Evolutionary conservation across 441 rosid species (phyloP).

Genomic region (Dalechampia spathulata): DNA sequence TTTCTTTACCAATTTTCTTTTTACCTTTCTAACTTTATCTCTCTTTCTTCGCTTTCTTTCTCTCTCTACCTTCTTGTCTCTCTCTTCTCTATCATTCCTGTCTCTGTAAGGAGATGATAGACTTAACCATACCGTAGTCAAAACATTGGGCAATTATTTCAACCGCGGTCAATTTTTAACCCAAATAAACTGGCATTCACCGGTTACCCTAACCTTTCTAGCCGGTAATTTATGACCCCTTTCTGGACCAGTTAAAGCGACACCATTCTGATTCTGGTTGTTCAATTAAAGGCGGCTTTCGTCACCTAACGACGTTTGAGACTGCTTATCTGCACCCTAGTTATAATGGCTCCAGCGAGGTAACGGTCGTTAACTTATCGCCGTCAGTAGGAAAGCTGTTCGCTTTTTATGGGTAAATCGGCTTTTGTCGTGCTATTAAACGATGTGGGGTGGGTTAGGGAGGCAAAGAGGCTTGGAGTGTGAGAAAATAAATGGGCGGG

Average conservation of each 20-base stretch:
- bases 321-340: too few relatives aligned
- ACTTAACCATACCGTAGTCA: slow-evolving; percentile 55
- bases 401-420: slow-evolving; percentile 58
- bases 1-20: too few relatives aligned
- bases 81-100: slow-evolving; percentile 27
- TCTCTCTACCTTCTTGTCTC: slow-evolving; percentile 10
- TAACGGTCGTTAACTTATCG: slow-evolving; percentile 41
- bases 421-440: slow-evolving; percentile 58
- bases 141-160: slow-evolving; percentile 57
- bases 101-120: slow-evolving; percentile 8
- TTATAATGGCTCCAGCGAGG: too few relatives aligned
- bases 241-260: slow-evolving; percentile 40
- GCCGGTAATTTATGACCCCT: slow-evolving; percentile 31
- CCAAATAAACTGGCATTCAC: slow-evolving; percentile 37
- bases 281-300: slow-evolving; percentile 38
- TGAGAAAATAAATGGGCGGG: too few relatives aligned
- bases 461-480: not conserved
- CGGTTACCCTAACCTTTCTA: slow-evolving; percentile 26
- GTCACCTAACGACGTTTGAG: slow-evolving; percentile 38
- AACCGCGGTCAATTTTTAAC: slow-evolving; percentile 82
- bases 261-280: slow-evolving; percentile 10
- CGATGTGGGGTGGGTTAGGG: slow-evolving; percentile 21
- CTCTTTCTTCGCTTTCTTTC: not conserved
- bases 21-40: too few relatives aligned
- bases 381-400: slow-evolving; percentile 53